Conservation (phyloP, 495 filamentous ascomycete genomes). For the Geoglossum glabrum region DNA sequence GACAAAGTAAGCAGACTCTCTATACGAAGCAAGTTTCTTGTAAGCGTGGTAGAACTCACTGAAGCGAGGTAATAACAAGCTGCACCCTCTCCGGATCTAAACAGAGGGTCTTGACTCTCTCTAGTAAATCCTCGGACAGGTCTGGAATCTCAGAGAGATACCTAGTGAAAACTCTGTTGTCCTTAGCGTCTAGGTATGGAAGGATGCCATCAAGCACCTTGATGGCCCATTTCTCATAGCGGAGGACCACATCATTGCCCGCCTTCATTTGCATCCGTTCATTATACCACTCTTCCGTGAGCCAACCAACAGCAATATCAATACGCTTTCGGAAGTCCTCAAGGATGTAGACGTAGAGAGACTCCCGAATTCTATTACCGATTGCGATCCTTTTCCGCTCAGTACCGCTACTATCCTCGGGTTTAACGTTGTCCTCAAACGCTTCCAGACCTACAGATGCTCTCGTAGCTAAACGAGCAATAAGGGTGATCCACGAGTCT, state of each 20-base stretch:
- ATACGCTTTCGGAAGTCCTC: constrained; percentile 80
- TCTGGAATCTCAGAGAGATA: constrained; percentile 85
- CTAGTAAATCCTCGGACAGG: constrained; percentile 45
- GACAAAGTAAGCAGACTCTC: constrained; percentile 25
- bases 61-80: constrained; percentile 37
- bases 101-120: constrained; percentile 60
- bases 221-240: constrained; percentile 61
- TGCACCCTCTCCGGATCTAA: constrained; percentile 65
- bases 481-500: constrained; percentile 77
- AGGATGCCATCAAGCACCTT: constrained; percentile 71
- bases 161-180: constrained; percentile 60
- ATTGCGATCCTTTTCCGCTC: constrained; percentile 20
- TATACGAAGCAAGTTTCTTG: constrained; percentile 4
- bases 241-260: constrained; percentile 18
- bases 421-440: constrained; percentile 21
- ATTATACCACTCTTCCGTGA: constrained; percentile 97
- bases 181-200: constrained; percentile 66
- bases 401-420: constrained; percentile 18
- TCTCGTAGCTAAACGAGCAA: constrained; percentile 71
- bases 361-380: constrained; percentile 52
- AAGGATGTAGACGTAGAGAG: constrained; percentile 61
- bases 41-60: constrained; percentile 23
- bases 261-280: constrained; percentile 43
- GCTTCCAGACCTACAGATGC: constrained; percentile 44
- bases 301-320: constrained; percentile 71